These are phyloP conservation scores for Saccharomycopsis selenospora DNA, from an alignment of 805 yeast species.

Conservation along the genomic window DNA sequence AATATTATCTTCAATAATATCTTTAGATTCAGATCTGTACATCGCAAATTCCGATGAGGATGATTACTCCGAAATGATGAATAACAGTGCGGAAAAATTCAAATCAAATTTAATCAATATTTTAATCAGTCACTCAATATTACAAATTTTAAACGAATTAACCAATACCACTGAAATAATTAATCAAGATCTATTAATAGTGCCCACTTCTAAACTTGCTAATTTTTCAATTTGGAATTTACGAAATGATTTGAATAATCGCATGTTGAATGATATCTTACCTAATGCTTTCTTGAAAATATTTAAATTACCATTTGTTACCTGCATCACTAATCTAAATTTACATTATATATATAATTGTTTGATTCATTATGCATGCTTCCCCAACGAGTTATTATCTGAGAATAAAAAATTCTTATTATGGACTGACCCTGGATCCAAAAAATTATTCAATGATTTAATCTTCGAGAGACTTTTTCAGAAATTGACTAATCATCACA, in stretches of 20 bases:
- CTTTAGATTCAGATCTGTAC: neutral
- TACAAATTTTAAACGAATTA: slow-evolving; percentile 4
- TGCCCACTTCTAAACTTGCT: slow-evolving; percentile 11
- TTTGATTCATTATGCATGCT: slow-evolving; percentile 14
- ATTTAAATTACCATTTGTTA: slow-evolving; percentile 4
- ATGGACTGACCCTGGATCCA: slow-evolving; percentile 14
- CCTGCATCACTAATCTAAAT: slow-evolving; percentile 2
- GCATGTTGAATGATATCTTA: slow-evolving; percentile 10
- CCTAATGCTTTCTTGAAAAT: slow-evolving; percentile 8
- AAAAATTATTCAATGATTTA: slow-evolving; percentile 6
- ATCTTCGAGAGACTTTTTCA: slow-evolving; percentile 12
- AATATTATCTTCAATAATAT: neutral
- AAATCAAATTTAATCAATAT: neutral
- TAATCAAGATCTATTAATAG: neutral
- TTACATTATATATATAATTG: slow-evolving; percentile 11
- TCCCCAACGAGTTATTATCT: slow-evolving; percentile 6
- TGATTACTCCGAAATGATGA: neutral
- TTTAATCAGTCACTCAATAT: slow-evolving; percentile 6
- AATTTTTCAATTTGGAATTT: slow-evolving; percentile 14
- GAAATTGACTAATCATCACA: slow-evolving; percentile 5
- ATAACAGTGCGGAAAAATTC: neutral
- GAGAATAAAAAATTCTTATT: slow-evolving; percentile 2
- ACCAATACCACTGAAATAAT: slow-evolving; percentile 1
- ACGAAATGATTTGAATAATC: neutral
- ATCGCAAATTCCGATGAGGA: neutral